Evolutionary conservation across 345 rosid genomes (phyloP).

Genomic region (Corymbia maculata): DNA sequence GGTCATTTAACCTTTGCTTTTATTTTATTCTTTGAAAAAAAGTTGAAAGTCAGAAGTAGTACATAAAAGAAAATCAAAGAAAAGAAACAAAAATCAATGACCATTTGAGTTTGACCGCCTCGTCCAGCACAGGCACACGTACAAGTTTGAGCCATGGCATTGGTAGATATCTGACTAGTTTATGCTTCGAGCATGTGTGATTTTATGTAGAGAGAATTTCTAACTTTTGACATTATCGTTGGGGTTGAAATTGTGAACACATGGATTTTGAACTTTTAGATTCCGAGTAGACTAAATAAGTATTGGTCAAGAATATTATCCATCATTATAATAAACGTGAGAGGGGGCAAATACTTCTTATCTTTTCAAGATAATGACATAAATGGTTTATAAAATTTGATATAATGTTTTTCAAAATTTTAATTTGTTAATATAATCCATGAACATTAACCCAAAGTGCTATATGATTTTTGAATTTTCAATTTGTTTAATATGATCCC

Average conservation of each 20-base stretch:
- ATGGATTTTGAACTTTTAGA: not conserved
- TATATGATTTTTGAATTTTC: not conserved
- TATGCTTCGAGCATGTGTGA: not conserved
- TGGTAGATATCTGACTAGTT: not conserved
- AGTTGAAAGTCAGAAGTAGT: not conserved
- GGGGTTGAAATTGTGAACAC: accelerated
- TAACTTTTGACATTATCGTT: not conserved
- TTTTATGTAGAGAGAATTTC: not conserved
- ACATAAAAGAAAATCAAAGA: not conserved
- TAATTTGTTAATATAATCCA: no score
- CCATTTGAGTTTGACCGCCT: not conserved
- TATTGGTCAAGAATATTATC: not conserved
- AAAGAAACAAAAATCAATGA: not conserved
- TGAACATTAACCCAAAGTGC: no score
- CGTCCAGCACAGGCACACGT: accelerated
- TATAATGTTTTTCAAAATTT: no score
- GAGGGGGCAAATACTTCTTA: not conserved
- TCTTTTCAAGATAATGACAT: not conserved
- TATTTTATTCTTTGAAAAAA: not conserved
- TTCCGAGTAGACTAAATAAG: accelerated
- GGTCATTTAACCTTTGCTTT: not conserved
- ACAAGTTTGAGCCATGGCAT: not conserved
- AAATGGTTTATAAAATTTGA: not conserved
- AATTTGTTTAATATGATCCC: accelerated
- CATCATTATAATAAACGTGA: no score